A percentile compares a stretch with the other conserved stretches of the same genome.
Evolutionary conservation across 2,329 filamentous ascomycete genomes (phyloP).

Genomic region (Verticillium albo-atrum): DNA sequence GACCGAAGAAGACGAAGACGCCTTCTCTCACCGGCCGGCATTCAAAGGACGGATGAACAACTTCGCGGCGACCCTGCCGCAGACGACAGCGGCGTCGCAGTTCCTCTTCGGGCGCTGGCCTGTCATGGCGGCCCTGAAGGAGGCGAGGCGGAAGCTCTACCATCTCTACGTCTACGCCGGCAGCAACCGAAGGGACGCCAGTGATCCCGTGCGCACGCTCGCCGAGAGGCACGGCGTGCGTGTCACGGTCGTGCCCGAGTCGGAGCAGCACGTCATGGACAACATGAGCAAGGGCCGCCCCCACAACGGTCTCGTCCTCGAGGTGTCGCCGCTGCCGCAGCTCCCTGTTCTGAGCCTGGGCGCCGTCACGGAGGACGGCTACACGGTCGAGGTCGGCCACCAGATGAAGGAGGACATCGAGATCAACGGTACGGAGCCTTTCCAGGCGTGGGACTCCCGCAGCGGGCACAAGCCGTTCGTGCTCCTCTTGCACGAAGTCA

Average conservation of each 20-base stretch:
- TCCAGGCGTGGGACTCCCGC: slow-evolving; percentile 34
- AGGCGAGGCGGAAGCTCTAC: slow-evolving; percentile 68
- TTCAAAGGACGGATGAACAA: not conserved
- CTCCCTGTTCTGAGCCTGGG: slow-evolving; percentile 60
- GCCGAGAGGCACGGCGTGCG: slow-evolving; percentile 46
- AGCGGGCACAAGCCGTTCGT: slow-evolving; percentile 62
- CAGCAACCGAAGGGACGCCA: slow-evolving; percentile 46
- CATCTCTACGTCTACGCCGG: slow-evolving; percentile 73
- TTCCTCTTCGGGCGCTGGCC: slow-evolving; percentile 85
- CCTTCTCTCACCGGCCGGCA: not conserved
- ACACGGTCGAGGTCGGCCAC: slow-evolving; percentile 55
- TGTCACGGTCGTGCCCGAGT: slow-evolving; percentile 53
- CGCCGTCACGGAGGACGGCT: slow-evolving; percentile 44
- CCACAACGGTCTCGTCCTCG: slow-evolving; percentile 86
- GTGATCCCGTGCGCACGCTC: slow-evolving; percentile 42
- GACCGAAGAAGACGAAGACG: not conserved
- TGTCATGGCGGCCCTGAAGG: slow-evolving; percentile 71
- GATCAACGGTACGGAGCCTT: slow-evolving; percentile 64
- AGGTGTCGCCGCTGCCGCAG: slow-evolving; percentile 77
- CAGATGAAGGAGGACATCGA: slow-evolving; percentile 70
- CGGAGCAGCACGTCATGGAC: slow-evolving; percentile 67
- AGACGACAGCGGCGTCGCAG: slow-evolving; percentile 83
- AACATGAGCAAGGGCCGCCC: slow-evolving; percentile 79
- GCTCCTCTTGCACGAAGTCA: slow-evolving; percentile 68
- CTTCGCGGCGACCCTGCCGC: slow-evolving; percentile 27